Conservation (phyloP, 192 early-diverging fungal genomes). For the Kappamyces sp. region DNA sequence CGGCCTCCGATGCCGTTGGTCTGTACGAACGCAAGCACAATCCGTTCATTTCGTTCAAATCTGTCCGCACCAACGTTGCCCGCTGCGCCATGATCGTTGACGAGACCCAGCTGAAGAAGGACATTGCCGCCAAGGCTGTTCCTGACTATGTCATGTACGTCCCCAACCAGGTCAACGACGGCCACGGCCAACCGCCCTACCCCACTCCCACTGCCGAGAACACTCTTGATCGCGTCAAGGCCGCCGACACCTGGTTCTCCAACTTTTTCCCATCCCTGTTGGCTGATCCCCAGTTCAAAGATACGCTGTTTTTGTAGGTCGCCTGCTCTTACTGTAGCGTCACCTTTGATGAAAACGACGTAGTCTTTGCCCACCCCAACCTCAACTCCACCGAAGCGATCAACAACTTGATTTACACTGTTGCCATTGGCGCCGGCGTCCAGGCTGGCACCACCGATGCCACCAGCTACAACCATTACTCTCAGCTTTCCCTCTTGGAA, state of each 20-base stretch:
- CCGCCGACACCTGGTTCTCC: conserved; percentile 40
- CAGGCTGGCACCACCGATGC: conserved; percentile 20
- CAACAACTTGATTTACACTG: conserved; percentile 38
- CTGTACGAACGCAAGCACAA: conserved; percentile 67
- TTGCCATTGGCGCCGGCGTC: conserved; percentile 27
- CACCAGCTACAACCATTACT: conserved; percentile 36
- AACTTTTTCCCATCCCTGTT: conserved; percentile 49
- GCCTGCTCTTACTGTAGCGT: neutral
- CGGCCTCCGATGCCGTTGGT: conserved; percentile 17
- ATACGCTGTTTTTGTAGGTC: conserved; percentile 27
- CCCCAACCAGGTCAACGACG: conserved; percentile 53
- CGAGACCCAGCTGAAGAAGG: conserved; percentile 45
- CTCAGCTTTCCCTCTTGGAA: conserved; percentile 28
- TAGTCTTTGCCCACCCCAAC: conserved; percentile 23
- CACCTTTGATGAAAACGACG: conserved; percentile 34
- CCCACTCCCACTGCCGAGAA: conserved; percentile 1
- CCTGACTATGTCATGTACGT: conserved; percentile 57
- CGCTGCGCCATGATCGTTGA: conserved; percentile 61
- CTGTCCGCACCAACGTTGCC: conserved; percentile 45
- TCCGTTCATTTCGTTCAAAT: conserved; percentile 59
- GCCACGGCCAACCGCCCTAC: conserved; percentile 25
- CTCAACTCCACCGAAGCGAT: conserved; percentile 51
- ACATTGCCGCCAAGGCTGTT: conserved; percentile 41
- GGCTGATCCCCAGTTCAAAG: conserved; percentile 35
- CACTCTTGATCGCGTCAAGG: neutral